These are phyloP conservation scores for Fragaria iinumae DNA, from an alignment of 306 rosid genomes.

Conservation along the genomic window DNA sequence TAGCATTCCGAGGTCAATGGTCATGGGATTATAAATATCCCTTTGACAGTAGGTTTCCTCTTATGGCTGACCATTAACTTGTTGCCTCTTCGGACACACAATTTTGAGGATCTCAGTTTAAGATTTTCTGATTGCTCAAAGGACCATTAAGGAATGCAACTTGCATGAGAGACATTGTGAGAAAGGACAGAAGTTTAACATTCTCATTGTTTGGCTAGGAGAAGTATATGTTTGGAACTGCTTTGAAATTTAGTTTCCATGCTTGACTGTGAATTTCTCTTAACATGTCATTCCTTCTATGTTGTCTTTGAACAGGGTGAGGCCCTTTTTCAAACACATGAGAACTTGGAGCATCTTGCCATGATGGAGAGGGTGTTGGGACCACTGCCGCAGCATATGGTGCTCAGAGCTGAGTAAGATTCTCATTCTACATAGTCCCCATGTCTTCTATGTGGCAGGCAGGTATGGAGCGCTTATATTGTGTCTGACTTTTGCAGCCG, in stretches of 20 bases:
- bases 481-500: conserved; percentile 44
- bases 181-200: neutral
- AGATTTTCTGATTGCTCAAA: neutral
- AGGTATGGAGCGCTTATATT: conserved; percentile 7
- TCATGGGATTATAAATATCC: neutral
- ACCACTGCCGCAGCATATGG: conserved; percentile 76
- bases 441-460: neutral
- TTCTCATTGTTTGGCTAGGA: neutral
- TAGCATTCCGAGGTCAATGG: neutral
- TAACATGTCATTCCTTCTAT: neutral
- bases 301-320: conserved; percentile 51
- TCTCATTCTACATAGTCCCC: neutral
- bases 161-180: neutral
- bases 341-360: conserved; percentile 85
- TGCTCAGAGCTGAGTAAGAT: conserved; percentile 65
- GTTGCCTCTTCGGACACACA: neutral
- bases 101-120: neutral
- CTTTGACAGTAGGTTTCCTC: neutral
- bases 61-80: neutral
- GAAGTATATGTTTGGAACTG: neutral
- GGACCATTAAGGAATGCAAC: neutral
- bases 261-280: neutral
- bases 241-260: neutral
- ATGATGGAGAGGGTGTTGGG: conserved; percentile 93
- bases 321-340: conserved; percentile 83